Conservation (phyloP, 1,139 yeast genomes). For the Saccharomyces uvarum region DNA sequence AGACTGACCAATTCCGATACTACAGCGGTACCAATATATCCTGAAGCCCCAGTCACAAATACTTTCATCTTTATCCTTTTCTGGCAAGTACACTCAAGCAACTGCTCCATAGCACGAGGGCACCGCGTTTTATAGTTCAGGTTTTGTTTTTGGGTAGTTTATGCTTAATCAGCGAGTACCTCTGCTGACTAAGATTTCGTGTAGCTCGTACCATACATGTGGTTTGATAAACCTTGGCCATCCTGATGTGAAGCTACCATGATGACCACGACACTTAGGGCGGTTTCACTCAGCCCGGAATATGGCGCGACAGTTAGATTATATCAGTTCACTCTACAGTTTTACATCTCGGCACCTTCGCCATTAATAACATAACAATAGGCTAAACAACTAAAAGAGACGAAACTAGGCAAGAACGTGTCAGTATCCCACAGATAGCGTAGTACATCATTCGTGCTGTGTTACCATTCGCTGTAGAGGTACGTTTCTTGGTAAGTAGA, state of each 20-base stretch:
- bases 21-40: conserved; percentile 23
- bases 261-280: background rate
- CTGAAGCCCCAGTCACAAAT: conserved; percentile 31
- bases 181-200: background rate
- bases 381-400: background rate
- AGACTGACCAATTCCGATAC: conserved; percentile 11
- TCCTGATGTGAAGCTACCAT: background rate
- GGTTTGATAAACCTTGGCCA: background rate
- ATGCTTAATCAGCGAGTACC: background rate
- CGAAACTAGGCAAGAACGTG: background rate
- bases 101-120: background rate
- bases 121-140: background rate
- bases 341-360: background rate
- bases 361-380: background rate
- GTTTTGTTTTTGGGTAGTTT: background rate
- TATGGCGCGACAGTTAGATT: background rate
- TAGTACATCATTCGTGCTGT: background rate
- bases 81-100: background rate
- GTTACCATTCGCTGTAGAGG: background rate
- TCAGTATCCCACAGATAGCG: background rate
- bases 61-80: conserved; percentile 10
- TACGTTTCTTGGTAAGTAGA: background rate
- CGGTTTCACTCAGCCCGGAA: background rate
- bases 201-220: background rate
- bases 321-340: background rate